A percentile compares a stretch with the other conserved stretches of the same genome.
phyloP scores from a whole-genome alignment of 176 grass and related monocot genomes.

The Triticum urartu region DNA sequence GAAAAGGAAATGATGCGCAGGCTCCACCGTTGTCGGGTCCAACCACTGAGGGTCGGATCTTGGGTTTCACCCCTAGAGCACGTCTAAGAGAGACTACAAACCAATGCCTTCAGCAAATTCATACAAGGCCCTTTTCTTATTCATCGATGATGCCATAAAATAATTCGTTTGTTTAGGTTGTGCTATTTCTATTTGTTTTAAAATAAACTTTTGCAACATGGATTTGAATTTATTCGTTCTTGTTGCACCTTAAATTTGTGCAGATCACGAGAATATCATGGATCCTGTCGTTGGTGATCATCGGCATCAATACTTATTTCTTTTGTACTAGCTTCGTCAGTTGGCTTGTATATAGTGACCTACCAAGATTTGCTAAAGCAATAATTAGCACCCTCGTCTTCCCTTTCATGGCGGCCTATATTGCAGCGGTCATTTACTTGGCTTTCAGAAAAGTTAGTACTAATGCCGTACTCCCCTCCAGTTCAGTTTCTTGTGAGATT shows the following conservation, averaged over 20 bases:
- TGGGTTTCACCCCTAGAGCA: background rate
- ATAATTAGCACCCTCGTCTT: slow-evolving; percentile 62
- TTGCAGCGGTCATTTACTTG: slow-evolving; percentile 54
- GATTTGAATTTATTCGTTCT: background rate
- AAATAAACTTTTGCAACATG: background rate
- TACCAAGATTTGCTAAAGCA: slow-evolving; percentile 42
- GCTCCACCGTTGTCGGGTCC: background rate
- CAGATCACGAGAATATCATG: slow-evolving; percentile 62
- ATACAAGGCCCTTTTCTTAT: background rate
- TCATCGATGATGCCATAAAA: background rate
- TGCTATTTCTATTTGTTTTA: background rate
- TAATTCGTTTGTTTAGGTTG: background rate
- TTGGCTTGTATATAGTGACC: slow-evolving; percentile 53
- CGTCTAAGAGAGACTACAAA: background rate
- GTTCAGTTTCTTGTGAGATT: slow-evolving; percentile 18
- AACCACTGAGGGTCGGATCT: background rate
- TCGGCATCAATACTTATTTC: slow-evolving; percentile 72
- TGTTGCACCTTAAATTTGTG: slow-evolving; percentile 23
- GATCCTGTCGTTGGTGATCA: slow-evolving; percentile 50
- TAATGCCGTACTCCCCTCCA: background rate
- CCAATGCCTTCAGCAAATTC: background rate
- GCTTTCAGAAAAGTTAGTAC: slow-evolving; percentile 47
- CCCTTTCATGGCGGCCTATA: slow-evolving; percentile 68
- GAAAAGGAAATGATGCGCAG: background rate
- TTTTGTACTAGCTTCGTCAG: slow-evolving; percentile 53